Conservation (phyloP, 179 eudicot genomes). For the Beta macrorhiza region DNA sequence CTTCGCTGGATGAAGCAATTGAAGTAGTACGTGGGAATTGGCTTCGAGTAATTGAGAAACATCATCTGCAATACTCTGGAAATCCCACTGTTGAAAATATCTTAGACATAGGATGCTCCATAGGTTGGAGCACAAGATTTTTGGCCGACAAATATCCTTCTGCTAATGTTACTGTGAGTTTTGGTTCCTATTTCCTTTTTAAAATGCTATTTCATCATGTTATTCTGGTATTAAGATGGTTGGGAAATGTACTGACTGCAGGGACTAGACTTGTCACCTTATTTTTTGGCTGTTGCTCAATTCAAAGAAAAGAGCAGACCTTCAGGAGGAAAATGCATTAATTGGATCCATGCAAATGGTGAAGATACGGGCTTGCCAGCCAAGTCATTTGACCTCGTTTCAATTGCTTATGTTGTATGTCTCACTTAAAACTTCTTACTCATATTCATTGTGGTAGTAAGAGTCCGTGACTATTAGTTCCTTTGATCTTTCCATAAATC, state of each 20-base stretch:
- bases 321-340: conserved; percentile 42
- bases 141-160: conserved; percentile 77
- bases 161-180: conserved; percentile 64
- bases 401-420: conserved; percentile 66
- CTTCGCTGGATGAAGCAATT: conserved; percentile 86
- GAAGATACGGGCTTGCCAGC: conserved; percentile 81
- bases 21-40: conserved; percentile 89
- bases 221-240: background rate
- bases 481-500: background rate
- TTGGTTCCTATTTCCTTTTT: background rate
- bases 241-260: conserved; percentile 30
- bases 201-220: background rate
- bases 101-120: conserved; percentile 90
- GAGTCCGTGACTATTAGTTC: background rate
- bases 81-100: conserved; percentile 48
- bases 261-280: conserved; percentile 96
- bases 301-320: conserved; percentile 64
- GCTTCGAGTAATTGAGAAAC: conserved; percentile 74
- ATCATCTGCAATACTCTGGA: conserved; percentile 60
- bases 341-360: conserved; percentile 94
- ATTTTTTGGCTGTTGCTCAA: conserved; percentile 91
- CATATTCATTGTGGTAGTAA: background rate
- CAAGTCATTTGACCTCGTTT: conserved; percentile 81
- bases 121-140: conserved; percentile 81
- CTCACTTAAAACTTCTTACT: background rate